These are phyloP conservation scores for Albophoma yamanashiensis DNA, from an alignment of 2,329 filamentous ascomycete species.

Conservation along the genomic window DNA sequence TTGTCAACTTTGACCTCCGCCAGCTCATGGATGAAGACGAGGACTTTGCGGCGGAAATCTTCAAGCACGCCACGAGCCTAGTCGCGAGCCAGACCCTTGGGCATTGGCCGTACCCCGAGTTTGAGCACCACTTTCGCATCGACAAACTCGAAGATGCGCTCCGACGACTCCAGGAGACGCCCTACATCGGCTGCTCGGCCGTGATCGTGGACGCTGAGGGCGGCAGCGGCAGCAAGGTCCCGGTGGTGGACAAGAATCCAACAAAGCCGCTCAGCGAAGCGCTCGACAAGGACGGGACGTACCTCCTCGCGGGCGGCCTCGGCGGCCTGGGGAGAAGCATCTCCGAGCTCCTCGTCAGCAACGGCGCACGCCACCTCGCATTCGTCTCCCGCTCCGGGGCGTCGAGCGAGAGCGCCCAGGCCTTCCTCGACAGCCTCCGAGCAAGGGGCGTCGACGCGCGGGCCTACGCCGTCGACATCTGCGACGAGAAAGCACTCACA, in stretches of 20 bases:
- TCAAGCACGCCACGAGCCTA: conserved; percentile 10
- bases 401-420: conserved; percentile 13
- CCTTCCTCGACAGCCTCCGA: conserved; percentile 22
- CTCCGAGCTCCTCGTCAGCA: conserved; percentile 34
- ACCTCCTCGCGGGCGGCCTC: conserved; percentile 45
- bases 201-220: conserved; percentile 6
- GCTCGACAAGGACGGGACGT: conserved; percentile 30
- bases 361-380: conserved; percentile 40
- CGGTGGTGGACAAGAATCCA: conserved; percentile 9
- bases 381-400: conserved; percentile 41
- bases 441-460: conserved; percentile 19
- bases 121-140: conserved; percentile 8
- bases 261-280: conserved; percentile 16
- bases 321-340: conserved; percentile 47
- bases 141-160: conserved; percentile 16
- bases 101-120: not conserved
- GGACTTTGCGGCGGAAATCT: conserved; percentile 17
- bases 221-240: conserved; percentile 8
- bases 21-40: conserved; percentile 20
- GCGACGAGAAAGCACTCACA: conserved; percentile 19
- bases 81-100: not conserved
- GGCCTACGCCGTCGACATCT: conserved; percentile 31
- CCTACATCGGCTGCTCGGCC: conserved; percentile 13
- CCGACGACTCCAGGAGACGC: conserved; percentile 11
- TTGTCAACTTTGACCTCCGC: conserved; percentile 22